Percentiles rank a stretch among this genome's conserved stretches.
phyloP scores from a whole-genome alignment of 768 basidiomycete species.

The Boletus subcaerulescens region DNA sequence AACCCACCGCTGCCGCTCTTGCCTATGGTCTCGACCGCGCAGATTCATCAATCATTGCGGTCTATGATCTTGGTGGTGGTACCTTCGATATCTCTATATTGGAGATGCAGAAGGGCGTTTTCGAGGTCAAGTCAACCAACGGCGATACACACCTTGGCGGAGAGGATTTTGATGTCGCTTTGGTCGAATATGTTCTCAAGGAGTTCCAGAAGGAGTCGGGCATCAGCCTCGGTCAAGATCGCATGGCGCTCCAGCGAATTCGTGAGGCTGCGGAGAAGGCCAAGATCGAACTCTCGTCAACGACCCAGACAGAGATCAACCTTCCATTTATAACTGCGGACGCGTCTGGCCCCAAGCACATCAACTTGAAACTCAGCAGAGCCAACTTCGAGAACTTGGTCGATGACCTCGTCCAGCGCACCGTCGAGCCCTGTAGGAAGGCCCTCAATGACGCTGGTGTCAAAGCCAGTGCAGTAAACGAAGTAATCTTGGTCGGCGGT shows the following conservation, averaged over 20 bases:
- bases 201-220: slow-evolving; percentile 96
- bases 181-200: slow-evolving; percentile 80
- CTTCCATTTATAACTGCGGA: slow-evolving; percentile 98
- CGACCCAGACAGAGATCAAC: slow-evolving; percentile 95
- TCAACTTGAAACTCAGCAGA: slow-evolving; percentile 87
- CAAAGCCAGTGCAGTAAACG: slow-evolving; percentile 89
- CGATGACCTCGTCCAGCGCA: slow-evolving; percentile 77
- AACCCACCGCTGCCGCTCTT: slow-evolving; percentile 97
- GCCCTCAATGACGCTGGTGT: slow-evolving; percentile 91
- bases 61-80: slow-evolving; percentile 97
- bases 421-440: slow-evolving; percentile 96
- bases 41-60: slow-evolving; percentile 86
- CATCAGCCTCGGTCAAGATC: slow-evolving; percentile 76
- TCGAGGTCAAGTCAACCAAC: slow-evolving; percentile 99
- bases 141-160: slow-evolving; percentile 98
- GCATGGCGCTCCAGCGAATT: slow-evolving; percentile 98
- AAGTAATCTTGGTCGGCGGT: slow-evolving; percentile 97
- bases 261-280: slow-evolving; percentile 99
- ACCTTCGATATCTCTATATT: slow-evolving; percentile 99
- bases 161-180: slow-evolving; percentile 93
- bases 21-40: slow-evolving; percentile 92
- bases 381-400: slow-evolving; percentile 91
- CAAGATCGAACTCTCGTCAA: slow-evolving; percentile 96
- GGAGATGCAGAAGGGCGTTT: slow-evolving; percentile 99
- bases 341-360: slow-evolving; percentile 93